Conservation (phyloP, 108 stramenopile species). For the Cyclotella baltica region DNA sequence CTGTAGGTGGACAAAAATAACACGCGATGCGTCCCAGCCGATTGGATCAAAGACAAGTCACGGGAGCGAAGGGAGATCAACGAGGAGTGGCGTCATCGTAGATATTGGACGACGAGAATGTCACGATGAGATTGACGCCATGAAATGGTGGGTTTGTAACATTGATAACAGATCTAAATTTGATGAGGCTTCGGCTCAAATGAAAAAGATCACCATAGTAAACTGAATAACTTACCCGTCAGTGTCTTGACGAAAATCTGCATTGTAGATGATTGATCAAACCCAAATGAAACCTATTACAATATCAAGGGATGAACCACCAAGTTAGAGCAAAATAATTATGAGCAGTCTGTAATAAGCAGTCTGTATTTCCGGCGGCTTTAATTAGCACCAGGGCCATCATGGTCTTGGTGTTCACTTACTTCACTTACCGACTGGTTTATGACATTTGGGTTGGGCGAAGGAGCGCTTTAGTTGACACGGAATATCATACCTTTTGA, state of each 20-base stretch:
- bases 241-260: constrained; percentile 97
- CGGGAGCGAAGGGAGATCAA: background rate
- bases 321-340: too few relatives aligned
- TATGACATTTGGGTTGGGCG: background rate
- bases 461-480: too few relatives aligned
- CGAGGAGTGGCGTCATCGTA: background rate
- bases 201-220: too few relatives aligned
- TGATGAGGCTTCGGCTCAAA: background rate
- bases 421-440: background rate
- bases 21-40: constrained; percentile 47
- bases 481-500: too few relatives aligned
- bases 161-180: background rate
- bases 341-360: too few relatives aligned
- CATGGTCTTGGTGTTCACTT: background rate
- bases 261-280: constrained; percentile 54
- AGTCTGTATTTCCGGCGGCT: too few relatives aligned
- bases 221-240: constrained; percentile 77
- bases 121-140: background rate
- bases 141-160: background rate
- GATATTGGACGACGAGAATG: background rate
- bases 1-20: constrained; percentile 4
- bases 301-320: too few relatives aligned
- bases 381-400: too few relatives aligned
- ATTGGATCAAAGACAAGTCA: constrained; percentile 24
- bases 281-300: too few relatives aligned